These are phyloP conservation scores for Gossypioides kirkii DNA, from an alignment of 345 rosid genomes.

Conservation along the genomic window DNA sequence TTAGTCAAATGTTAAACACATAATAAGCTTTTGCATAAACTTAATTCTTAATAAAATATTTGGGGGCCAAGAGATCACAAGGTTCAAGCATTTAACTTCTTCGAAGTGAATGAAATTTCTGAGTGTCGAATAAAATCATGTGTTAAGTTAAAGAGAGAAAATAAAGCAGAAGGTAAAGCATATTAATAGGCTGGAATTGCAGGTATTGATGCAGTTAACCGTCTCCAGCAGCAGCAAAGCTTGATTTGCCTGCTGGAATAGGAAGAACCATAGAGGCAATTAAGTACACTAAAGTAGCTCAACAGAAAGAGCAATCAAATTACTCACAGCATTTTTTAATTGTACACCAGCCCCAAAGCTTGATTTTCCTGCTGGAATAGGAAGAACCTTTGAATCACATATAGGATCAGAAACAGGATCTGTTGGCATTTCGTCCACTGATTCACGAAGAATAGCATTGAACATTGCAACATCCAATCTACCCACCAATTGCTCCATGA, in stretches of 20 bases:
- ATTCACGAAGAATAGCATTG: constrained; percentile 93
- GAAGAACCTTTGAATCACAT: constrained; percentile 83
- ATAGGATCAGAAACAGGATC: constrained; percentile 96
- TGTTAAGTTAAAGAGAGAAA: too few species aligned
- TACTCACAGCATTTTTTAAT: constrained; percentile 83
- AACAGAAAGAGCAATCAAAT: constrained; percentile 3
- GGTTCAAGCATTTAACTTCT: too few species aligned
- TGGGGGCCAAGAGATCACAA: too few species aligned
- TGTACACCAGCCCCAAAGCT: constrained; percentile 91
- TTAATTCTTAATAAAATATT: too few species aligned
- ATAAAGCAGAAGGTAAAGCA: too few species aligned
- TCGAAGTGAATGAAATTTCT: too few species aligned
- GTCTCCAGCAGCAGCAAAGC: not conserved
- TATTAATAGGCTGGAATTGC: too few species aligned
- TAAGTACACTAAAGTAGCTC: not conserved
- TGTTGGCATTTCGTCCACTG: constrained; percentile 89
- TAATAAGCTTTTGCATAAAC: not conserved
- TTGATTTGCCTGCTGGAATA: too few species aligned
- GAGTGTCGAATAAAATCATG: too few species aligned
- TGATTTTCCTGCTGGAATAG: constrained; percentile 82
- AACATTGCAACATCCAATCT: constrained; percentile 96
- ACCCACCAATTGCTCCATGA: constrained; percentile 81
- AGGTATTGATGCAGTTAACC: not conserved
- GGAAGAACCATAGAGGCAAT: not conserved
- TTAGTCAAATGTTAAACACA: not conserved